phyloP scores from a whole-genome alignment of 164 flowering plant genomes.

The Stephania yunnanensis region DNA sequence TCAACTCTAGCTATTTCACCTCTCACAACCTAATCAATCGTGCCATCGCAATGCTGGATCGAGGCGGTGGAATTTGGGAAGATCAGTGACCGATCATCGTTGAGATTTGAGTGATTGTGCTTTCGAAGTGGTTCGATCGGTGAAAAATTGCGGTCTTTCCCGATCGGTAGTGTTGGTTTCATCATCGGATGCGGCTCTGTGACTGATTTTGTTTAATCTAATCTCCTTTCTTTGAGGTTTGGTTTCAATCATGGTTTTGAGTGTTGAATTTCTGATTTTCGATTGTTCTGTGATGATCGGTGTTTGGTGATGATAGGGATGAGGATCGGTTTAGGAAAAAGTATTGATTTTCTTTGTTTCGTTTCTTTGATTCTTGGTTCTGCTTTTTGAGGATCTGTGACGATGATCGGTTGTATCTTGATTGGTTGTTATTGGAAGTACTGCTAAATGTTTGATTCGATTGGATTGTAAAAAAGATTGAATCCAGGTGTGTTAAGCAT shows the following conservation, averaged over 20 bases:
- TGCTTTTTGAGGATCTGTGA: not conserved
- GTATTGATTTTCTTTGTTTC: not conserved
- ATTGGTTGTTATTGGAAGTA: not conserved
- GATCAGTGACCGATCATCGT: constrained; percentile 16
- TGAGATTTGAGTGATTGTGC: not conserved
- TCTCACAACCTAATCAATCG: not conserved
- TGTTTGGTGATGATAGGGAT: not conserved
- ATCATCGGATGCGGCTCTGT: constrained; percentile 21
- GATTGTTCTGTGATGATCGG: constrained; percentile 14
- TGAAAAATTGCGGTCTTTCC: not conserved
- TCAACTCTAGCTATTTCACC: not conserved
- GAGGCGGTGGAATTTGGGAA: constrained; percentile 6
- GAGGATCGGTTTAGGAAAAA: not conserved
- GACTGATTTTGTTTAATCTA: constrained; percentile 9
- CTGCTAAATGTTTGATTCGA: not conserved
- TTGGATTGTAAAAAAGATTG: not conserved
- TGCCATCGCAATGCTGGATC: constrained; percentile 10
- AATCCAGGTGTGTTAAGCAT: not conserved
- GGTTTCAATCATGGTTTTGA: not conserved
- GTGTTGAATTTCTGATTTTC: not conserved
- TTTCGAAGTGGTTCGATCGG: constrained; percentile 5
- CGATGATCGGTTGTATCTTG: not conserved
- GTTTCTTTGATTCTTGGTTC: constrained; percentile 1
- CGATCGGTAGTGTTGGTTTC: constrained; percentile 22
- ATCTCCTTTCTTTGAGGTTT: not conserved